phyloP scores from a whole-genome alignment of 2,329 filamentous ascomycete genomes.

The Byssothecium circinans region DNA sequence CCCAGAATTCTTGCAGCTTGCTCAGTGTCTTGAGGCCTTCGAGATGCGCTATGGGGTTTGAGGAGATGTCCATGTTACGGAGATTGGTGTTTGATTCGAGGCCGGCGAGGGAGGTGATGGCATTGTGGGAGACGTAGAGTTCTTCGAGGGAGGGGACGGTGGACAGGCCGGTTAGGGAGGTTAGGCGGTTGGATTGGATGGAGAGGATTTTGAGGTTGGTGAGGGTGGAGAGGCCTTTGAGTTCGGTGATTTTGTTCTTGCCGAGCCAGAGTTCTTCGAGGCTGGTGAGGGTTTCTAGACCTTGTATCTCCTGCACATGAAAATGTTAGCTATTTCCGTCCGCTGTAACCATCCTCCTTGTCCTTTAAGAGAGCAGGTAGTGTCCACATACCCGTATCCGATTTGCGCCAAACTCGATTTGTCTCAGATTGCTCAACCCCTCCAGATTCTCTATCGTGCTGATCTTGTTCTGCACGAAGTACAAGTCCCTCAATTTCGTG shows the following conservation, averaged over 20 bases:
- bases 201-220: slow-evolving; percentile 83
- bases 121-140: slow-evolving; percentile 93
- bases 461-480: slow-evolving; percentile 95
- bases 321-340: slow-evolving; percentile 57
- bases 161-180: slow-evolving; percentile 73
- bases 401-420: slow-evolving; percentile 90
- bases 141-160: slow-evolving; percentile 79
- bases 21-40: slow-evolving; percentile 68
- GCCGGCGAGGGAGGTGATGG: slow-evolving; percentile 74
- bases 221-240: slow-evolving; percentile 74
- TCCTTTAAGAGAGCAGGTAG: background rate
- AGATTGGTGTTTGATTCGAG: slow-evolving; percentile 58
- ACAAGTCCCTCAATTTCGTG: slow-evolving; percentile 77
- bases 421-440: slow-evolving; percentile 71
- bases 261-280: slow-evolving; percentile 92
- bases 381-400: slow-evolving; percentile 62
- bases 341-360: too few relatives aligned
- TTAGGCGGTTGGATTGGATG: slow-evolving; percentile 93
- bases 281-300: slow-evolving; percentile 73
- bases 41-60: slow-evolving; percentile 79
- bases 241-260: slow-evolving; percentile 92
- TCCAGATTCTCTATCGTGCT: slow-evolving; percentile 82
- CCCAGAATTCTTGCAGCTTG: slow-evolving; percentile 89
- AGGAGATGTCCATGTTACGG: slow-evolving; percentile 82
- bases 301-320: slow-evolving; percentile 69